Percentiles rank a stretch among this genome's conserved stretches.
Conservation (phyloP, 2,329 filamentous ascomycete species). For the Magnaporthiopsis rhizophila region DNA sequence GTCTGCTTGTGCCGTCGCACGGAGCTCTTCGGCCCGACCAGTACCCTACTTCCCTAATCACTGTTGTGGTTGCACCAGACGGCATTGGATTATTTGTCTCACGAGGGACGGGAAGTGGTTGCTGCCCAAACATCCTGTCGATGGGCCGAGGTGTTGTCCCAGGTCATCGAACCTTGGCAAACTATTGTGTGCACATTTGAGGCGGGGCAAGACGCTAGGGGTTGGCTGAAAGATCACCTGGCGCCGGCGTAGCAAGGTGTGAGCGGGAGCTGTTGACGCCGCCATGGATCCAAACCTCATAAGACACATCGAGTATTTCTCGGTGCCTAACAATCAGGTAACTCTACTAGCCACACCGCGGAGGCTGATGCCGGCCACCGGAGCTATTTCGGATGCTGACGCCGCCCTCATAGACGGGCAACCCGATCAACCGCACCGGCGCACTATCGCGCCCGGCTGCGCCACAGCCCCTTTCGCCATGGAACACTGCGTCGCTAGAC, state of each 20-base stretch:
- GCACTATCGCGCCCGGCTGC: constrained; percentile 18
- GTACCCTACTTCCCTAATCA: neutral
- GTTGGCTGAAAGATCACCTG: neutral
- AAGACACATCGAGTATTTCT: constrained; percentile 31
- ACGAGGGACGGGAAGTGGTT: neutral
- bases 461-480: constrained; percentile 20
- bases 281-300: constrained; percentile 30
- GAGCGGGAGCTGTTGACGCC: constrained; percentile 16
- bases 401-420: constrained; percentile 20
- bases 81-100: neutral
- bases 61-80: neutral
- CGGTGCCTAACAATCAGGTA: constrained; percentile 30
- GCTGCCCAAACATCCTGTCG: neutral
- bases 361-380: too few relatives aligned
- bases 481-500: constrained; percentile 22
- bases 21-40: neutral
- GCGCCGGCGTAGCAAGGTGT: constrained; percentile 14
- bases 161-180: neutral
- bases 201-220: neutral
- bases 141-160: neutral
- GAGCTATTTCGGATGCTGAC: neutral
- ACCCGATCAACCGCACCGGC: constrained; percentile 24
- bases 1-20: neutral
- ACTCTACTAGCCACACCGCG: neutral
- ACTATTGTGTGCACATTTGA: neutral